Evolutionary conservation across 2,329 filamentous ascomycete genomes (phyloP).

Genomic region (Colletotrichum sp.): DNA sequence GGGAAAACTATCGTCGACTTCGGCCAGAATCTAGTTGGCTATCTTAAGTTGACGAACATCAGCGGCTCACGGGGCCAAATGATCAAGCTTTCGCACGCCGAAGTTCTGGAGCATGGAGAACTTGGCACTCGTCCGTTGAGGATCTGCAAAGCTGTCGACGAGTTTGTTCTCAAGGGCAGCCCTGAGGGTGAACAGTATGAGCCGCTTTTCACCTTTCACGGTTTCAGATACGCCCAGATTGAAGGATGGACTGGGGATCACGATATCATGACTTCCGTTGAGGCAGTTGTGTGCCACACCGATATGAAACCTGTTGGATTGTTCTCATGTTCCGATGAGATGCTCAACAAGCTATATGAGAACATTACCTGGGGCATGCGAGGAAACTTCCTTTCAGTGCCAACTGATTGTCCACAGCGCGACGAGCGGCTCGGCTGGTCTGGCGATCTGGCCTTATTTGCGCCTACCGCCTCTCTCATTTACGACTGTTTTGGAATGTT

Average conservation of each 20-base stretch:
- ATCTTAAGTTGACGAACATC: constrained; percentile 28
- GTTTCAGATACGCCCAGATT: constrained; percentile 54
- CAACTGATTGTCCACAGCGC: constrained; percentile 17
- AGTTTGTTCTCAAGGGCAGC: constrained; percentile 30
- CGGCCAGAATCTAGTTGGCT: constrained; percentile 49
- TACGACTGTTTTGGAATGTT: constrained; percentile 9
- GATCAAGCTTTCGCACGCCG: constrained; percentile 41
- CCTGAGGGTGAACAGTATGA: constrained; percentile 35
- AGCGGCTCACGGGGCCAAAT: constrained; percentile 23
- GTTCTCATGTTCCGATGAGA: constrained; percentile 6
- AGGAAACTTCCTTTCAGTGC: constrained; percentile 16
- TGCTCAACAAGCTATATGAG: constrained; percentile 7
- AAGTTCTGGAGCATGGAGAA: constrained; percentile 49
- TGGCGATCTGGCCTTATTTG: constrained; percentile 8
- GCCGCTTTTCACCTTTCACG: constrained; percentile 56
- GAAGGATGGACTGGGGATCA: constrained; percentile 40
- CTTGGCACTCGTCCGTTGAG: constrained; percentile 41
- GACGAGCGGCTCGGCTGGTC: constrained; percentile 17
- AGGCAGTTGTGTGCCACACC: constrained; percentile 14
- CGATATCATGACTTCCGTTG: neutral
- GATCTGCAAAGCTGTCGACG: constrained; percentile 38
- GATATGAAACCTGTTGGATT: constrained; percentile 1
- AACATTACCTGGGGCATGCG: constrained; percentile 16
- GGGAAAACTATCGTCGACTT: constrained; percentile 47
- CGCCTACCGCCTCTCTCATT: constrained; percentile 2